Evolutionary conservation across 2,329 filamentous ascomycete genomes (phyloP), one percentile per base, ranked within the genome.

Genomic region (Colletotrichum neosansevieriae): DNA sequence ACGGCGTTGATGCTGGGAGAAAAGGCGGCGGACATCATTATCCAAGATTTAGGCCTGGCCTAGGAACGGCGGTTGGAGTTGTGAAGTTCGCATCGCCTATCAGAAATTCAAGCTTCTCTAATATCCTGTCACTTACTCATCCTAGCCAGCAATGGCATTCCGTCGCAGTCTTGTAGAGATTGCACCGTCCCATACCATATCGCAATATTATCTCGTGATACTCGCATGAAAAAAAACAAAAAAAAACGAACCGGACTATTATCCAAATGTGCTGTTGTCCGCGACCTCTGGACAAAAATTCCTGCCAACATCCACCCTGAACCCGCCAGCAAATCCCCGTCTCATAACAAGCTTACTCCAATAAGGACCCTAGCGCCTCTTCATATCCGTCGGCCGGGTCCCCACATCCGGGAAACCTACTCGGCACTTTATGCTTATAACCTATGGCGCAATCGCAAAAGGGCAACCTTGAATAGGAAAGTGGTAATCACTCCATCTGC

Each of bases 1-100:
- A 83, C 81, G 1, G 84, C 85, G 0, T 72, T 86, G 24, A 63
- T 81, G 13, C 74, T 86, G 47, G 84, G 84, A 0, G 85, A 53
- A 53, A 53, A 87, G 72, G 81, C 78, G 4, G 80, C 80, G 0
- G 78, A 79, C 63, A 80, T 83, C 40, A 76, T 82, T 7, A 76
- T 80, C 6, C 72, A 72, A 58, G 80, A 82, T 50, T 69, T 82
- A 1, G 75, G 76, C 2, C 54, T 65, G n/a, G 34, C 10, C 9
- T 32, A n/a, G 34, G 5, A 34, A 51, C 24, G n/a, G 2, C n/a
- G 24, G 21, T 29, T n/a, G 45, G 21, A 12, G 6, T 50, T 12
- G 21, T 9, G 13, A 24, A 50, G 13, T 50, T 50, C 13, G 24
- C 47, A 32, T 50, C 13, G 47, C 12, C 9, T 1, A 5, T 24